Percentiles rank a stretch among this genome's conserved stretches.
phyloP scores from a whole-genome alignment of 2,329 filamentous ascomycete genomes.

The Arthrobotrys pseudoclavata region DNA sequence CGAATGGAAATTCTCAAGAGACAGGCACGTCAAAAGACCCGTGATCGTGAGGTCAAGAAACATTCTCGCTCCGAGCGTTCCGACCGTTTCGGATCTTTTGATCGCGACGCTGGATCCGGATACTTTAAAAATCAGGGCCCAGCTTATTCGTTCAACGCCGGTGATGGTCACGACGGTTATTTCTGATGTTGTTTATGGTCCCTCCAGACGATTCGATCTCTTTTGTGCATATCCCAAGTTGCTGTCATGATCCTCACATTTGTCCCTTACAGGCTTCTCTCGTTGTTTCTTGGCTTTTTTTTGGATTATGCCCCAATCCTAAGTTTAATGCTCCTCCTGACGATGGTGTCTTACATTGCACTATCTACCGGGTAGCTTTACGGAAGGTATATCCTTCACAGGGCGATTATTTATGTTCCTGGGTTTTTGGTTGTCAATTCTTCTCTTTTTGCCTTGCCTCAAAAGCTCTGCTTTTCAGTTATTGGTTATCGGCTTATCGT shows the following conservation, averaged over 20 bases:
- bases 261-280: slow-evolving; percentile 21
- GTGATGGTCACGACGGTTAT: slow-evolving; percentile 43
- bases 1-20: slow-evolving; percentile 55
- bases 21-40: slow-evolving; percentile 56
- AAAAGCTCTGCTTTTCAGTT: slow-evolving; percentile 53
- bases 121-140: slow-evolving; percentile 43
- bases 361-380: neutral
- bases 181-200: slow-evolving; percentile 40
- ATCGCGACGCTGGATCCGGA: slow-evolving; percentile 47
- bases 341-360: slow-evolving; percentile 31
- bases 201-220: neutral
- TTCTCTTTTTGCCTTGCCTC: slow-evolving; percentile 22
- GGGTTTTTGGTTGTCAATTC: slow-evolving; percentile 26
- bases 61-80: slow-evolving; percentile 39
- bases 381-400: slow-evolving; percentile 23
- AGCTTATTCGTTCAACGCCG: slow-evolving; percentile 51
- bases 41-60: slow-evolving; percentile 57
- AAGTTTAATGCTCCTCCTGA: neutral
- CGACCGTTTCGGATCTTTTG: slow-evolving; percentile 47
- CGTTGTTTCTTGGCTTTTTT: slow-evolving; percentile 17
- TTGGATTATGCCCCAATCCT: neutral
- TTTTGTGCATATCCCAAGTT: slow-evolving; percentile 21
- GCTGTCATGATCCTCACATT: slow-evolving; percentile 21
- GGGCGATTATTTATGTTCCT: slow-evolving; percentile 15
- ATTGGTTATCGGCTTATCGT: slow-evolving; percentile 29